These are phyloP conservation scores for Metarhizium sp. DNA, from an alignment of 2,329 filamentous ascomycete species.

Conservation along the genomic window DNA sequence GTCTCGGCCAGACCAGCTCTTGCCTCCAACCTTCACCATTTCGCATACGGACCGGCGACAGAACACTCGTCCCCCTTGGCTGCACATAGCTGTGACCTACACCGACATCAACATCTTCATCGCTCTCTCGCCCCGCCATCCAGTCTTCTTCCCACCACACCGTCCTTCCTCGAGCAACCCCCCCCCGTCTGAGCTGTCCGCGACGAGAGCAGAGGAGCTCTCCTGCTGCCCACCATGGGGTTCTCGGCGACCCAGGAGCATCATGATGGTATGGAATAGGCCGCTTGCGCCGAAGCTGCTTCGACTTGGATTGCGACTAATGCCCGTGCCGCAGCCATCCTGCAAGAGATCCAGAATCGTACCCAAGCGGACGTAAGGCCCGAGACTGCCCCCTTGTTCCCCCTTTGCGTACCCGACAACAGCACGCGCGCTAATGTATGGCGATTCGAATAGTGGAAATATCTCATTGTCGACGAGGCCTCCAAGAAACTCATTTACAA, in stretches of 20 bases:
- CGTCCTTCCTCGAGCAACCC: background rate
- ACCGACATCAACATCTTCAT: background rate
- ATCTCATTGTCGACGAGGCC: conserved; percentile 77
- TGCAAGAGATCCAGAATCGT: conserved; percentile 57
- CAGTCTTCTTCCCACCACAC: background rate
- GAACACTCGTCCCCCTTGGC: background rate
- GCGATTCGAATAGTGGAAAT: conserved; percentile 68
- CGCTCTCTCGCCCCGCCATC: background rate
- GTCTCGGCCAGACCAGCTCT: background rate
- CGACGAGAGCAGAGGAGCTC: conserved; percentile 6
- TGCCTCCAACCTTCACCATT: background rate
- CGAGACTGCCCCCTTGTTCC: background rate
- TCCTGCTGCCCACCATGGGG: conserved; percentile 54
- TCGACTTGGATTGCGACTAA: background rate
- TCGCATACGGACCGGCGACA: background rate
- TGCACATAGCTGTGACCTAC: background rate
- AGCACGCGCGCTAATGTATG: background rate
- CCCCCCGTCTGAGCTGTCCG: background rate
- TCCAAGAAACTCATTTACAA: conserved; percentile 84
- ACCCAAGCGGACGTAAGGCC: conserved; percentile 67
- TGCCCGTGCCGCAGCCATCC: conserved; percentile 19
- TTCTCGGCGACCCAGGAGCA: conserved; percentile 79
- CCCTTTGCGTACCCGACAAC: background rate
- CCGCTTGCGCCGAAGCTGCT: background rate
- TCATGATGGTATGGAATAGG: conserved; percentile 34